Base-by-base conservation (phyloP, 306 rosid species). In the Acmispon strigosus region DNA sequence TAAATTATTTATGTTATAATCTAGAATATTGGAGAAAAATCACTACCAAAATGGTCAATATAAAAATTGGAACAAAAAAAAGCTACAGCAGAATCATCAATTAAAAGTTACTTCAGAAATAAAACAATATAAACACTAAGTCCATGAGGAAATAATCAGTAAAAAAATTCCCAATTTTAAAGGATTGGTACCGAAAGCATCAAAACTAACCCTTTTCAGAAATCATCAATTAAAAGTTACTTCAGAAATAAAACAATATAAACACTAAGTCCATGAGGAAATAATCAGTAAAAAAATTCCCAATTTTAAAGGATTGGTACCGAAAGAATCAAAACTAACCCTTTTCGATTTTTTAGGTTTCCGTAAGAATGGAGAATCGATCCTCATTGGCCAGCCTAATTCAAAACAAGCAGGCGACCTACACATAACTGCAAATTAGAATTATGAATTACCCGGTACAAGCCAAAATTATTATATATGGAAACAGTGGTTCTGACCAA, bases 351-450 rank as follows among this genome's bases (percentile, higher is more conserved):
- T 80, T 70, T 10, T 87, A 24, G 97, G 98, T 78, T 56, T 10
- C 54, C 2, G 45, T 37, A 94, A 73, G 86, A 94, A 94, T 2
- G 85, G 13, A 9, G 97, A 90, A 0, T 61, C 72, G 20, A 0
- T 15, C 80, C 14, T 80, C 88, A 94, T 90, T 60, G 98, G 98
- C 98, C 98, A 94, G 74, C 52, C 22, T 76, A 94, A 87, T 37
- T 86, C 92, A 76, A 94, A 89, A 87, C 98, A 94, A 55, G 95
- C 74, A 78, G 86, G 92, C 2, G 98, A 90, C 98, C 98, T 94
- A 60, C 89, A 87, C 22, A 76, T 63, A 66, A 77, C 45, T 57
- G 66, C 68, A 73, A 22, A 83, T 68, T 62, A 77, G 79, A 51
- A 50, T 2, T 67, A 15, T 70, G 22, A 36, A 74, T 57, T 70